phyloP scores from a whole-genome alignment of 371 early-diverging fungal genomes.

The Lichtheimia hyalospora region DNA sequence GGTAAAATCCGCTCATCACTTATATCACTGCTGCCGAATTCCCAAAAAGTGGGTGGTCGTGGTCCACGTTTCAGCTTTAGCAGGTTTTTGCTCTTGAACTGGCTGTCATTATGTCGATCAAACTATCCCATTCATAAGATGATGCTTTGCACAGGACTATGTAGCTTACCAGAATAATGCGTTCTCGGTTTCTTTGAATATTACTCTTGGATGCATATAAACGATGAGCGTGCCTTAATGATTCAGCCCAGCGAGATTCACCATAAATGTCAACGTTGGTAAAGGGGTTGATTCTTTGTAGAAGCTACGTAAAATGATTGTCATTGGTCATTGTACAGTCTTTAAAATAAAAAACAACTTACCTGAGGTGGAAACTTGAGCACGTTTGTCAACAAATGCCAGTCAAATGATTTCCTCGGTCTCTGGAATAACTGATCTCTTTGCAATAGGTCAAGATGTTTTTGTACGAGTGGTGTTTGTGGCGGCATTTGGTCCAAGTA shows the following conservation, averaged over 20 bases:
- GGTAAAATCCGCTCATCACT: background rate
- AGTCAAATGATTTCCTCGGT: background rate
- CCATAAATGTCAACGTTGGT: constrained; percentile 9
- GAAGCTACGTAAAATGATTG: background rate
- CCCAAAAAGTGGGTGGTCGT: background rate
- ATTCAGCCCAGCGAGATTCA: constrained; percentile 4
- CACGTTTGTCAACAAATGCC: background rate
- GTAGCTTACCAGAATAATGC: constrained; percentile 8
- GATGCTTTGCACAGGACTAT: background rate
- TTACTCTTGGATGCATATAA: background rate
- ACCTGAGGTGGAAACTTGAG: constrained; percentile 6
- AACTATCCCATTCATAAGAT: constrained; percentile 8
- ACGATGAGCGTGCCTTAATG: constrained; percentile 5
- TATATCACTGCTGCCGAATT: constrained; percentile 5
- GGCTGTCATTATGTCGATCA: constrained; percentile 12
- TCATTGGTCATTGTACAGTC: background rate
- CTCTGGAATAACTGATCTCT: too few species aligned
- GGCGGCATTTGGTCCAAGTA: constrained; percentile 7
- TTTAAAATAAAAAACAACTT: background rate
- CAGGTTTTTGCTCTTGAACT: constrained; percentile 2
- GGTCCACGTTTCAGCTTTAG: background rate
- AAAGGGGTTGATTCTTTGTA: background rate
- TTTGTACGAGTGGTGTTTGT: background rate
- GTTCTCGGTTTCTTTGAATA: background rate
- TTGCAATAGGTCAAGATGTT: background rate